A percentile compares a stretch with the other conserved stretches of the same genome.
phyloP scores from a whole-genome alignment of 306 rosid species.

The Acacia melanoxylon region DNA sequence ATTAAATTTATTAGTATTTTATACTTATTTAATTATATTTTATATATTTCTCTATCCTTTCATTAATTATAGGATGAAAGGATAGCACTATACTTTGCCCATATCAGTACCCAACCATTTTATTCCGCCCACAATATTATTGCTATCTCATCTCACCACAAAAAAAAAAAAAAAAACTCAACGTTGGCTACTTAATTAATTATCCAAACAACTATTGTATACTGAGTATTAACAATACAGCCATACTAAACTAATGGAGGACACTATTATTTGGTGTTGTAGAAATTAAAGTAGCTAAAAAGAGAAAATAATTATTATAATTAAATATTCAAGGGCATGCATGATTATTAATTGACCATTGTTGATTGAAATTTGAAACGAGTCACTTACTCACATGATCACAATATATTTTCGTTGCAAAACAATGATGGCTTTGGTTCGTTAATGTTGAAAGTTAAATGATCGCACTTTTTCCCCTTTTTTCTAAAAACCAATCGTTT shows the following conservation, averaged over 20 bases:
- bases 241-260: background rate
- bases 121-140: background rate
- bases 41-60: too few relatives aligned
- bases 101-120: constrained; percentile 38
- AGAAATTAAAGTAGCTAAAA: background rate
- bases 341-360: constrained; percentile 8
- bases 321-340: constrained; percentile 30
- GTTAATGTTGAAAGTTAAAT: background rate
- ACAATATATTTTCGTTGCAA: background rate
- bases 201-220: background rate
- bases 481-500: background rate
- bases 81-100: too few relatives aligned
- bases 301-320: background rate
- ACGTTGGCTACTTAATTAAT: background rate
- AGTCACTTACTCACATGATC: constrained; percentile 5
- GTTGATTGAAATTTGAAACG: constrained; percentile 22
- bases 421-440: background rate
- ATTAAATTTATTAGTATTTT: too few relatives aligned
- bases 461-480: background rate
- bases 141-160: background rate
- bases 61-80: too few relatives aligned
- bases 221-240: too few relatives aligned
- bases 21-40: too few relatives aligned
- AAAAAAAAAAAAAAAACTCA: background rate
- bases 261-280: background rate